Evolutionary conservation across 306 rosid genomes (phyloP), one percentile per base, ranked within the genome.

Genomic region (Ceratonia siliqua): DNA sequence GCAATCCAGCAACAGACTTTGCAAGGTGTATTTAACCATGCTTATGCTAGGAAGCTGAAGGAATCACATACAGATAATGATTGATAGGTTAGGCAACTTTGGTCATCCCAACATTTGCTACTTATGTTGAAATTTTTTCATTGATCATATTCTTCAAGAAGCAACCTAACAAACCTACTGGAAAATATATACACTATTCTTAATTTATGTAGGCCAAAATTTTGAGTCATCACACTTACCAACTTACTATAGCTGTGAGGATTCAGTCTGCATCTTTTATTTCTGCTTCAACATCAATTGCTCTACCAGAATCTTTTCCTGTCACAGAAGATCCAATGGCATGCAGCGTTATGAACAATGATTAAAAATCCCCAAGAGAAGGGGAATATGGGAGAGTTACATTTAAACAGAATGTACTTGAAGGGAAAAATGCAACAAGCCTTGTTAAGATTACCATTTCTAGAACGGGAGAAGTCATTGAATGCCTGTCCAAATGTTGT

Each of bases 271-370:
- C 99, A 77, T 94, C 99, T 79, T 86, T 90, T 32, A 94, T 66
- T 74, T 94, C 97, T 30, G 97, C 99, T 90, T 94, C 99, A 71
- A 94, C 77, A 77, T 94, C 99, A 67, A 94, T 87, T 35, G 87
- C 87, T 6, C 25, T 78, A 46, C 90, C 68, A 36, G 93, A 85
- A 77, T 89, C 83, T 74, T 88, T 87, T 55, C 85, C 99, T 94
- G 84, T 22, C 74, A 77, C 10, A n/a, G 59, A n/a, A 49, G 20
- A 46, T 58, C 52, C 43, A 79, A 62, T 0, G 22, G 38, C 15
- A 48, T 52, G 46, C 21, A 25, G 1, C 57, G 46, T 15, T 46
- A 70, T 63, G 72, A 35, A 49, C 22, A 62, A 72, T 54, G 18
- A 28, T 22, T 18, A 55, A 35, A 39, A 63, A 65, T 43, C 27